These are phyloP conservation scores for Priceomyces fermenticarens DNA, from an alignment of 805 yeast species.

Conservation along the genomic window DNA sequence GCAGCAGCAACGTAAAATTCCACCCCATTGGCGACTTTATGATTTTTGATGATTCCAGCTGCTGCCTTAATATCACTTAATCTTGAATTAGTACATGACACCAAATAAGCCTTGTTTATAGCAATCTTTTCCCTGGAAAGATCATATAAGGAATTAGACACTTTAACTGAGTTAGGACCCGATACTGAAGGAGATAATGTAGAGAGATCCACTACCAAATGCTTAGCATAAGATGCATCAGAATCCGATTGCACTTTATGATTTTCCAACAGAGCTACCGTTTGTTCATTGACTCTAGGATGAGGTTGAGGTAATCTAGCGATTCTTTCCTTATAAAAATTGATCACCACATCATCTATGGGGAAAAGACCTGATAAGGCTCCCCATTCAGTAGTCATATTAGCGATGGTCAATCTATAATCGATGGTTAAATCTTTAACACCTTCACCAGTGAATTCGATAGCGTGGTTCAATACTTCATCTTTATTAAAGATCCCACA, in stretches of 20 bases:
- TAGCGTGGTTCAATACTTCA: constrained; percentile 90
- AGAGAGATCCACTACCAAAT: constrained; percentile 72
- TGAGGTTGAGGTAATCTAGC: constrained; percentile 64
- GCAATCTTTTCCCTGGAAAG: constrained; percentile 69
- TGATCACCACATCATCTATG: constrained; percentile 73
- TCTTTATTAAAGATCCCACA: constrained; percentile 93
- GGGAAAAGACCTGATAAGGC: constrained; percentile 97
- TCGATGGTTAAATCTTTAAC: constrained; percentile 69
- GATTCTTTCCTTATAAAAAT: constrained; percentile 72
- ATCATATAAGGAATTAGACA: constrained; percentile 74
- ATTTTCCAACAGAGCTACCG: constrained; percentile 52
- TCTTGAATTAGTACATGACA: constrained; percentile 97
- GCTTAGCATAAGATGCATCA: constrained; percentile 87
- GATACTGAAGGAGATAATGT: constrained; percentile 85
- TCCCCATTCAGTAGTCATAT: constrained; percentile 99
- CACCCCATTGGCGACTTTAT: constrained; percentile 82
- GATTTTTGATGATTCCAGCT: constrained; percentile 80
- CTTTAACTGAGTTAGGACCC: constrained; percentile 97
- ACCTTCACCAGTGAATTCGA: constrained; percentile 88
- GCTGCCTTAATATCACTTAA: constrained; percentile 92
- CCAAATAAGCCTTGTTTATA: constrained; percentile 91
- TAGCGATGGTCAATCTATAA: constrained; percentile 88
- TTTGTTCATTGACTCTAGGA: constrained; percentile 70
- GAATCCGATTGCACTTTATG: constrained; percentile 54
- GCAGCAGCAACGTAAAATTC: constrained; percentile 98